These are phyloP conservation scores for Vitis hybrid DNA, from an alignment of 177 flowering plant species.

Conservation along the genomic window DNA sequence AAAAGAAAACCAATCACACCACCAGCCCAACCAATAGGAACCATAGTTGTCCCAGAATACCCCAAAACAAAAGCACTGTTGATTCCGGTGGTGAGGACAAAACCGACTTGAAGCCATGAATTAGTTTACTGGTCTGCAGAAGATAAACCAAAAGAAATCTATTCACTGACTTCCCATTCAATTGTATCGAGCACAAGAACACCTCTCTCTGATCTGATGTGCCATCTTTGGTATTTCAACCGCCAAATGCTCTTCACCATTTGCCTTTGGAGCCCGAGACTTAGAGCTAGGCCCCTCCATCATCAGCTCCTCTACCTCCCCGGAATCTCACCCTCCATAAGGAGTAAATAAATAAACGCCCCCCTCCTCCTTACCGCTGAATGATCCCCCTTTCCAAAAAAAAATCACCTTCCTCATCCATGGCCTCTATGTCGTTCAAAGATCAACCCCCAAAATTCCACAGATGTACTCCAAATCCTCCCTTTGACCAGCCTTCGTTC, in stretches of 20 bases:
- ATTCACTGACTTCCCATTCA: no score
- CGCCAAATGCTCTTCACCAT: constrained; percentile 12
- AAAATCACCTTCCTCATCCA: no score
- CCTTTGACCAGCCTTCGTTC: no score
- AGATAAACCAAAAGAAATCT: no score
- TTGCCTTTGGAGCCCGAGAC: neutral
- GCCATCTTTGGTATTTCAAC: constrained; percentile 67
- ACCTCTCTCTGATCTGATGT: constrained; percentile 66
- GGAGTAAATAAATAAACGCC: no score
- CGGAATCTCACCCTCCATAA: no score
- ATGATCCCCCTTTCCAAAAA: no score
- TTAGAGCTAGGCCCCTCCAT: neutral
- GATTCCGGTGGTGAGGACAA: constrained; percentile 87
- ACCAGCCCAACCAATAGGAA: constrained; percentile 82
- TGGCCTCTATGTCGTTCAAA: no score
- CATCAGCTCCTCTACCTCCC: neutral
- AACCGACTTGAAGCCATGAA: constrained; percentile 92
- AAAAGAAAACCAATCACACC: constrained; percentile 66
- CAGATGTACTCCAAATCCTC: no score
- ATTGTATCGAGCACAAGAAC: no score
- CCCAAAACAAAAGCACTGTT: constrained; percentile 93
- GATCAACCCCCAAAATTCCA: no score
- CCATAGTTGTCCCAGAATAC: constrained; percentile 83
- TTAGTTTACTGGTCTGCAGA: constrained; percentile 10
- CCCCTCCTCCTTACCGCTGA: no score